Evolutionary conservation across 768 basidiomycete genomes (phyloP), one percentile per base, ranked within the genome.

Genomic region (Lactarius deliciosus): DNA sequence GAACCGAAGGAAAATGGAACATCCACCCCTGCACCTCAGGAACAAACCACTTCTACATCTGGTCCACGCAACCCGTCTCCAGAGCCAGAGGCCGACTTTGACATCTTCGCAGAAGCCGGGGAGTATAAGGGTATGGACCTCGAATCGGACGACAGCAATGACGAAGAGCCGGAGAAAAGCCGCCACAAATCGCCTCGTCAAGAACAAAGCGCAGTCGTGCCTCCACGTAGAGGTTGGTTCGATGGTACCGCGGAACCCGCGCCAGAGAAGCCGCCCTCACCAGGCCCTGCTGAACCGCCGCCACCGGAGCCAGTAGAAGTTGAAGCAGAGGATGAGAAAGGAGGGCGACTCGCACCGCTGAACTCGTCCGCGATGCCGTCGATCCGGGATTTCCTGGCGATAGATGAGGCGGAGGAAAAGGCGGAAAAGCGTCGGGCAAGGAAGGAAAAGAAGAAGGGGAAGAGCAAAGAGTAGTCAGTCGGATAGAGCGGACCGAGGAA

Each of bases 61-160:
- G 36, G 72, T 40, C 64, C 68, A 15, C 63, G 56, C 16, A 61
- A 69, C 55, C 69, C 74, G 9, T 72, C 71, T 64, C 74, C 76
- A 0, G 78, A 81, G 61, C 75, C 78, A 5, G 79, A 79, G 64
- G 76, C 79, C 7, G 68, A 92, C 61, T 83, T 92, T 50, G 91
- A 96, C 73, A 96, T 97, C 53, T 97, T 97, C 74, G 90, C 86
- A 2, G 94, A 80, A 61, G 91, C 86, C 5, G 94, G 89, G 10
- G 92, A 92, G 58, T 97, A 96, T 73, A 82, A 89, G 60, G 91
- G 91, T 1, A 74, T 90, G 8, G 82, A 85, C 56, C 69, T 84
- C 5, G 86, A 80, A 25, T 84, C 84, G 58, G 75, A 76, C n/a
- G 75, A n/a, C n/a, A n/a, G n/a, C n/a, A n/a, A n/a, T n/a, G n/a